phyloP scores from a whole-genome alignment of 2,329 filamentous ascomycete genomes.

The Cryphonectria parasitica region DNA sequence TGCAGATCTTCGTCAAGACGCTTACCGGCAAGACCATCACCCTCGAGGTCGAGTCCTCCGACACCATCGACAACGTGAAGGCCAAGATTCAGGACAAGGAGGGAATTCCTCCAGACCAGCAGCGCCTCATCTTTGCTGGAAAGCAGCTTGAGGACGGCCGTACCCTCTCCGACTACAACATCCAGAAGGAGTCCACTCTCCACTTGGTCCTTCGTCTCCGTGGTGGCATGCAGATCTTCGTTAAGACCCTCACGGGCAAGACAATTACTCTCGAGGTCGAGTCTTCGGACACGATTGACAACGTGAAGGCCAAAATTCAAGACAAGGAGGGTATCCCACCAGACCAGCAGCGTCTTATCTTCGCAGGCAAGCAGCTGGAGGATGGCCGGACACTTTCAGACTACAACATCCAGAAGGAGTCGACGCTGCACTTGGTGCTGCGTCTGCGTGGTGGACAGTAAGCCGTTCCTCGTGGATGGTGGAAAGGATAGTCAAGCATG shows the following conservation, averaged over 20 bases:
- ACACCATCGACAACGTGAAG: slow-evolving; percentile 95
- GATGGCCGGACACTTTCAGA: slow-evolving; percentile 82
- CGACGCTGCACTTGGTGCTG: slow-evolving; percentile 71
- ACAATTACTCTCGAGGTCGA: slow-evolving; percentile 72
- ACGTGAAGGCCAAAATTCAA: slow-evolving; percentile 72
- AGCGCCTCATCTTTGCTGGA: slow-evolving; percentile 89
- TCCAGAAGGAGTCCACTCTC: slow-evolving; percentile 87
- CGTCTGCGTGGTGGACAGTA: slow-evolving; percentile 70
- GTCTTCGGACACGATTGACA: slow-evolving; percentile 70
- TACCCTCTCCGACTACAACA: slow-evolving; percentile 93
- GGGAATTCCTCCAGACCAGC: slow-evolving; percentile 92
- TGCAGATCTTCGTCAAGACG: slow-evolving; percentile 89
- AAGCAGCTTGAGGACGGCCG: slow-evolving; percentile 94
- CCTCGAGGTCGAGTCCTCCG: slow-evolving; percentile 83
- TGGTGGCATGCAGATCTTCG: slow-evolving; percentile 79
- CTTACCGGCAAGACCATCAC: slow-evolving; percentile 94
- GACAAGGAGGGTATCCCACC: slow-evolving; percentile 75
- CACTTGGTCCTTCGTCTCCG: slow-evolving; percentile 81
- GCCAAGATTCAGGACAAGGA: slow-evolving; percentile 92
- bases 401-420: slow-evolving; percentile 86
- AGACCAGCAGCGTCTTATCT: slow-evolving; percentile 72
- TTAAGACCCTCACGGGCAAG: slow-evolving; percentile 72
- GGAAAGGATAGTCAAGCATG: not conserved
- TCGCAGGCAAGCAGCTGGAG: slow-evolving; percentile 72
- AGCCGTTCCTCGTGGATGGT: slow-evolving; percentile 24